Evolutionary conservation across 2,329 filamentous ascomycete genomes (phyloP), one percentile per base, ranked within the genome.

Genomic region (Bipolaris zeicola): DNA sequence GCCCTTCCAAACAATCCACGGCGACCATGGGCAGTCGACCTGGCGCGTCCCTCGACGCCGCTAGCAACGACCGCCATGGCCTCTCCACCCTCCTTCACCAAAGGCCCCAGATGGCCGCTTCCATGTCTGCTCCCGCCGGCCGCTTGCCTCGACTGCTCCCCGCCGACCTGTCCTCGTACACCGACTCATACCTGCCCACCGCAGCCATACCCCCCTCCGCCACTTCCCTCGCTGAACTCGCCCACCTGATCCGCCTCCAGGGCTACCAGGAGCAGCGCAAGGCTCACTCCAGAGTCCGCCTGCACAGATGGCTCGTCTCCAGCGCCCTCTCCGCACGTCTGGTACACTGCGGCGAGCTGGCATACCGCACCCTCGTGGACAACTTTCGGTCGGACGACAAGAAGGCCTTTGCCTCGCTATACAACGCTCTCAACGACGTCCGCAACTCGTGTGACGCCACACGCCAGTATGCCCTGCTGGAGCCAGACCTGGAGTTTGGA

Each of bases 181-280:
- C 83, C 43, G 89, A 89, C 70, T 77, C 84, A 13, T 82, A 84
- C 63, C 74, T 88, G 52, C 81, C 79, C 45, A 76, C 83, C 46
- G 81, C 83, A 36, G 85, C 89, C 43, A 70, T 78, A 42, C 73
- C 77, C 59, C 82, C 81, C 49, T 85, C 89, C 43, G 84, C 85
- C 56, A 91, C 89, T 43, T 89, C 87, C 13, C 80, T 94, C 59
- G 87, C 90, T 69, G 89, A 93, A 76, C 84, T 94, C 64, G 89
- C 89, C 49, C 89, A 92, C 74, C 78, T 93, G 67, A 89, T 92
- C 63, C 87, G 89, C 59, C 80, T 92, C 60, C 89, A 89, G 72
- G 89, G 88, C 69, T 92, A 92, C 74, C 90, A 94, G 77, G 88
- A 91, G 81, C 89, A 89, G 81, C 90, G 91, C 81, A 86, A 89